A percentile compares a stretch with the other conserved stretches of the same genome.
Conservation (phyloP, 2,329 filamentous ascomycete genomes). For the Zasmidium cellare region DNA sequence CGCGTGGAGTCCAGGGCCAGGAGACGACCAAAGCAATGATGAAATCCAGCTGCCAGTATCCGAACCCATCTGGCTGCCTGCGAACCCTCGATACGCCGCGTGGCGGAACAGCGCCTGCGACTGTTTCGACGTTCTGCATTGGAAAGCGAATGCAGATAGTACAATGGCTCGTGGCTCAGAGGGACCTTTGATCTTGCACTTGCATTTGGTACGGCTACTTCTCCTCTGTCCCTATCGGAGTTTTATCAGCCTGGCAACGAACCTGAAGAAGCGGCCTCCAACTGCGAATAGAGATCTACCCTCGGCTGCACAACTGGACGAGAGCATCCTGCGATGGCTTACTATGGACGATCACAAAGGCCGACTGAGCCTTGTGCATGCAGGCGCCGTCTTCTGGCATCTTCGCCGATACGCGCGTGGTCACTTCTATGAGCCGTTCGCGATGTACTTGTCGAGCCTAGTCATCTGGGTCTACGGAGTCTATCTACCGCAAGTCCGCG, state of each 20-base stretch:
- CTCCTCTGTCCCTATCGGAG: constrained; percentile 15
- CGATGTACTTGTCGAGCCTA: constrained; percentile 11
- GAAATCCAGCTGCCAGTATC: constrained; percentile 1
- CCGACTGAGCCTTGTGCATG: constrained; percentile 15
- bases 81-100: constrained; percentile 4
- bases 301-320: constrained; percentile 10
- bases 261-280: constrained; percentile 5
- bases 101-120: constrained; percentile 21
- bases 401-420: constrained; percentile 14
- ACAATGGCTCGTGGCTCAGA: constrained; percentile 11
- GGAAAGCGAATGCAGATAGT: constrained; percentile 16
- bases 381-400: constrained; percentile 18
- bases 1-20: constrained; percentile 6
- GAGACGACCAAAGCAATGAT: background rate
- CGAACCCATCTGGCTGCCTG: constrained; percentile 9
- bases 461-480: constrained; percentile 16
- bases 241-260: constrained; percentile 5
- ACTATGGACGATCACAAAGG: constrained; percentile 19
- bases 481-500: constrained; percentile 13
- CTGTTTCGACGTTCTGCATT: constrained; percentile 15
- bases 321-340: constrained; percentile 13
- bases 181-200: constrained; percentile 12
- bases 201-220: constrained; percentile 15
- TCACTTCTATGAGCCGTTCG: constrained; percentile 15
- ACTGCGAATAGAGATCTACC: background rate